Base-by-base conservation (phyloP, 2,329 filamentous ascomycete genomes). In the Atkinsonella texensis region DNA sequence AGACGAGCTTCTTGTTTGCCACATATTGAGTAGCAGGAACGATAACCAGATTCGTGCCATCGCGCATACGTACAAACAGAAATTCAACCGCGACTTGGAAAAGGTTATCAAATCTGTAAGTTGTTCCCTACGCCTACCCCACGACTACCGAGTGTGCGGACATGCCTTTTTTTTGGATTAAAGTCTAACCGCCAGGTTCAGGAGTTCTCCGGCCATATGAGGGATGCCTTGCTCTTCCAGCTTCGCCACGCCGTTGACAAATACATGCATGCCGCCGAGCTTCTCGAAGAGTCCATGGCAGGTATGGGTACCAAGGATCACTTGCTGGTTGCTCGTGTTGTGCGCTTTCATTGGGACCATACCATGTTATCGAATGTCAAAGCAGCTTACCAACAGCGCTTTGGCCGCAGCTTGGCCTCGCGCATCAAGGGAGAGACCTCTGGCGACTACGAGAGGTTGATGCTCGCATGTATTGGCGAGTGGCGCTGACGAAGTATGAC, bases 121-220 rank as follows among this genome's bases (percentile, higher is more conserved):
- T 63, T 18, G 4, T 8, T 13, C 18, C 9, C 41, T 5, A 20
- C 23, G 33, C 6, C 15, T 11, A 23, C 10, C 11, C 20, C 20
- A 20, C 23, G 33, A 7, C 15, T 18, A 23, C 10, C 11, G n/a
- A 17, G 18, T 13, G 32, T 46, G 43, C 18, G 17, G 43, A 23
- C 12, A 28, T 23, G 40, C 28, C n/a, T n/a, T n/a, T n/a, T n/a
- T 28, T 18, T n/a, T 12, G 17, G 17, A 13, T 18, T 11, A 12
- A n/a, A 49, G 31, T 35, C 23, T 49, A 17, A 52, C 28, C 15
- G 18, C 17, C 12, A 17, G 23, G 13, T 11, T 9, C 54, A 83
- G 70, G 83, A 93, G 61, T 96, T 96, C 68, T 87, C 84, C 0
- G 91, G 91, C 0, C 91, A 97, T 64, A 96, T 97, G 89, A 76